phyloP scores from a whole-genome alignment of 108 stramenopile genomes.

The Skeletonema marinoi region DNA sequence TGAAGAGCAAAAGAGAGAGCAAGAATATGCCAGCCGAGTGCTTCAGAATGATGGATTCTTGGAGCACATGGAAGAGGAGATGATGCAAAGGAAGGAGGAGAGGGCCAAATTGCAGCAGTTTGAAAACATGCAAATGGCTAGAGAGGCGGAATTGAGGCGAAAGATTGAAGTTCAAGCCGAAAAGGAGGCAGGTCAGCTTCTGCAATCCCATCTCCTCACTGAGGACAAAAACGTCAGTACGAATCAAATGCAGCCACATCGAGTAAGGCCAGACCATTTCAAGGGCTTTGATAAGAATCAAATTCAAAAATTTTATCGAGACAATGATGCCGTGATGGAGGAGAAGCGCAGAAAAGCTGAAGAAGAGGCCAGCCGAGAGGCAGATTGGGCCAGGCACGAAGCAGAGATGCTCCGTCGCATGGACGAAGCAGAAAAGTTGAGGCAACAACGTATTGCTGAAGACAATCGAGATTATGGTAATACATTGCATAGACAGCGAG shows the following conservation, averaged over 20 bases:
- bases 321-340: conserved; percentile 33
- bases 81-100: conserved; percentile 17
- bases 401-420: neutral
- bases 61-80: conserved; percentile 12
- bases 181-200: conserved; percentile 24
- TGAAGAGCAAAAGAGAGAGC: conserved; percentile 27
- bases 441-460: neutral
- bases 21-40: conserved; percentile 32
- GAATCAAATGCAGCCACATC: conserved; percentile 22
- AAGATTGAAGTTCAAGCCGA: conserved; percentile 31
- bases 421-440: neutral
- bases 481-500: neutral
- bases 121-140: conserved; percentile 41
- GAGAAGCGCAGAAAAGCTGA: conserved; percentile 16
- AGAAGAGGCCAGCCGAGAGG: conserved; percentile 18
- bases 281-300: conserved; percentile 37
- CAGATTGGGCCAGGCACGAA: conserved; percentile 12
- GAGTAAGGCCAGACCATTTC: conserved; percentile 43
- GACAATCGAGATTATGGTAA: neutral
- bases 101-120: conserved; percentile 28
- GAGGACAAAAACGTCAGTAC: conserved; percentile 22
- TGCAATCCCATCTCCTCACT: conserved; percentile 30
- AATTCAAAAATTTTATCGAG: conserved; percentile 26
- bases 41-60: conserved; percentile 36
- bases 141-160: conserved; percentile 14